Evolutionary conservation across 1,284 basidiomycete species (phyloP), one percentile per base, ranked within the genome.

Genomic region (Pterulicium gracile): DNA sequence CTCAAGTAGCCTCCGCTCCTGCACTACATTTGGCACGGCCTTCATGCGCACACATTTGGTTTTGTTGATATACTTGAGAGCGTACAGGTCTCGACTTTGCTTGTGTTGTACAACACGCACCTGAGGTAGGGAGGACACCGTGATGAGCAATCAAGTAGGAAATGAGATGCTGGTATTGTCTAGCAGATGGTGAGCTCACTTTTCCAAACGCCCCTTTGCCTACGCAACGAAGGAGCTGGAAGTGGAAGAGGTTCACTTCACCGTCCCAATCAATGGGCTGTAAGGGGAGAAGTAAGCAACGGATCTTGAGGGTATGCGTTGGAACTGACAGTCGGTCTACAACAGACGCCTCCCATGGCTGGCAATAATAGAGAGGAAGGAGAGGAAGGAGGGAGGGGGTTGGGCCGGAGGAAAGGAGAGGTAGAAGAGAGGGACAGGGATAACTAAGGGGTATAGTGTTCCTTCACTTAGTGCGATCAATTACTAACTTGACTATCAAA

Each of bases 41-140:
- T 91, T 92, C 91, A 96, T 96, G 72, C 93, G 94, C 53, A 96
- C 89, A 60, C 93, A 97, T 73, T 95, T 95, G 34, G 83, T 63
- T 66, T 98, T 98, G 75, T 98, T 98, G 69, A 98, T 98, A 68
- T 98, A 98, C 66, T 98, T 98, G 62, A 98, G 80, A 7, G 95
- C 95, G 59, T 94, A 98, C 23, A 98, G 73, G 19, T 92, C 88
- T 51, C 90, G 88, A 14, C 90, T 88, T 66, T 97, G 91, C 61
- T 98, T 98, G 70, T 98, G 95, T 66, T 98, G 94, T 4, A 98
- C 94, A 44, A 98, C 94, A 45, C 94, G 86, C 63, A 98, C 92
- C 92, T 96, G 43, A 22, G 24, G 13, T 41, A 40, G 24, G 10
- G 45, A n/a, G n/a, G n/a, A n/a, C n/a, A n/a, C n/a, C n/a, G n/a